A percentile compares a stretch with the other conserved stretches of the same genome.
phyloP scores from a whole-genome alignment of 345 rosid species.

The Citrus hindsii region DNA sequence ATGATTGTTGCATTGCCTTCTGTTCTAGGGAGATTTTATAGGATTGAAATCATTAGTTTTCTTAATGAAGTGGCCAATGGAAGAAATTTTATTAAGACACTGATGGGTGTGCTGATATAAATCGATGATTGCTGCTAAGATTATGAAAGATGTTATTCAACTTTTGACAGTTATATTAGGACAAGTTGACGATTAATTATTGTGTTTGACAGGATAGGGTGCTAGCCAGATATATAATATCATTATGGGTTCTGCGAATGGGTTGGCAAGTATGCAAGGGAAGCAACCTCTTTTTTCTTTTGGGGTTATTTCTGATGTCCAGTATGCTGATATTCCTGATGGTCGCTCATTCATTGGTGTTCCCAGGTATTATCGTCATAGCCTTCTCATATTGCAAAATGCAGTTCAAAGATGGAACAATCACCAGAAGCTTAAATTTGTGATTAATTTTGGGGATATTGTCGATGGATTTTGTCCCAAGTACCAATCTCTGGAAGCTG shows the following conservation, averaged over 20 bases:
- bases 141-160: background rate
- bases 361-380: constrained; percentile 79
- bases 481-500: constrained; percentile 55
- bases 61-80: background rate
- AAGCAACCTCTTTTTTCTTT: constrained; percentile 74
- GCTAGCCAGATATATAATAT: constrained; percentile 15
- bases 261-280: constrained; percentile 26
- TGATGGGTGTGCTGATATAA: background rate
- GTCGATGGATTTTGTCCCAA: constrained; percentile 79
- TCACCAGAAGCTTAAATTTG: constrained; percentile 57
- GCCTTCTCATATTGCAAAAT: constrained; percentile 64
- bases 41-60: background rate
- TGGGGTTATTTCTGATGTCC: constrained; percentile 88
- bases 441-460: constrained; percentile 81
- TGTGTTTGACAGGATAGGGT: constrained; percentile 11
- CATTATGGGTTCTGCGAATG: constrained; percentile 48
- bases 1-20: background rate
- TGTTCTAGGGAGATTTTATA: background rate
- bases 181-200: background rate
- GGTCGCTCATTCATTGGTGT: constrained; percentile 79
- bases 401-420: constrained; percentile 76
- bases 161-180: background rate
- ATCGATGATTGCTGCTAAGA: background rate
- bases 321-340: constrained; percentile 88
- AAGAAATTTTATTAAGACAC: background rate